Evolutionary conservation across 2,329 filamentous ascomycete species (phyloP).

Genomic region (Pseudocercospora eumusae): DNA sequence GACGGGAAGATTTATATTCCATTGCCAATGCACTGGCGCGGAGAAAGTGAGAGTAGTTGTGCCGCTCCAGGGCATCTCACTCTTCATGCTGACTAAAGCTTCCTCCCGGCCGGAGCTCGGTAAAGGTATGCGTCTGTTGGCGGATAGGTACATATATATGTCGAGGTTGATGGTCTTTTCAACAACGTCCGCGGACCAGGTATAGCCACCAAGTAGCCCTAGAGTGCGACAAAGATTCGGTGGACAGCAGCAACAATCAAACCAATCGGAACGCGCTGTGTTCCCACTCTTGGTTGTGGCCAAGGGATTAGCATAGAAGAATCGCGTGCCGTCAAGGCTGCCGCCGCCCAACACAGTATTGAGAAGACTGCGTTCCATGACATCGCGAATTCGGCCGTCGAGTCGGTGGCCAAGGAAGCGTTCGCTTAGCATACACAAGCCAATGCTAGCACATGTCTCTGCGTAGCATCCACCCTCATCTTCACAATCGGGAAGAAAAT

Average conservation of each 20-base stretch:
- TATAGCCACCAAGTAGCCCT: conserved; percentile 9
- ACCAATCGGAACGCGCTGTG: conserved; percentile 9
- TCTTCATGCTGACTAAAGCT: neutral
- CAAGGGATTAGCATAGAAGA: conserved; percentile 11
- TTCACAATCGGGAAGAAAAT: conserved; percentile 13
- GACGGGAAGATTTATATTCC: conserved; percentile 7
- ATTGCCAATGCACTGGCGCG: conserved; percentile 3
- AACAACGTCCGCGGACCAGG: conserved; percentile 5
- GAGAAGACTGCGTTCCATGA: conserved; percentile 12
- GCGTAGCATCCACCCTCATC: conserved; percentile 10
- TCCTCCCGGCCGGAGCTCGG: neutral
- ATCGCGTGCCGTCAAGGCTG: conserved; percentile 8
- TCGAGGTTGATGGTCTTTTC: conserved; percentile 1
- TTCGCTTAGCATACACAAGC: conserved; percentile 11
- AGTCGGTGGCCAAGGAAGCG: conserved; percentile 4
- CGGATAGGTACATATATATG: conserved; percentile 10
- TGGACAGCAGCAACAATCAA: conserved; percentile 11
- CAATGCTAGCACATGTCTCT: conserved; percentile 15
- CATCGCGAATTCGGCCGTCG: conserved; percentile 8
- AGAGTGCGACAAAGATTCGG: conserved; percentile 12
- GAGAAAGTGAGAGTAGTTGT: conserved; percentile 6
- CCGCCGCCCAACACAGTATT: conserved; percentile 1
- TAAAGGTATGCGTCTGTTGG: neutral
- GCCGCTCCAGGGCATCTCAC: conserved; percentile 7
- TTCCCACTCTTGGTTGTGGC: neutral